Conservation (phyloP, 179 eudicot species). For the Gypsophila paniculata region DNA sequence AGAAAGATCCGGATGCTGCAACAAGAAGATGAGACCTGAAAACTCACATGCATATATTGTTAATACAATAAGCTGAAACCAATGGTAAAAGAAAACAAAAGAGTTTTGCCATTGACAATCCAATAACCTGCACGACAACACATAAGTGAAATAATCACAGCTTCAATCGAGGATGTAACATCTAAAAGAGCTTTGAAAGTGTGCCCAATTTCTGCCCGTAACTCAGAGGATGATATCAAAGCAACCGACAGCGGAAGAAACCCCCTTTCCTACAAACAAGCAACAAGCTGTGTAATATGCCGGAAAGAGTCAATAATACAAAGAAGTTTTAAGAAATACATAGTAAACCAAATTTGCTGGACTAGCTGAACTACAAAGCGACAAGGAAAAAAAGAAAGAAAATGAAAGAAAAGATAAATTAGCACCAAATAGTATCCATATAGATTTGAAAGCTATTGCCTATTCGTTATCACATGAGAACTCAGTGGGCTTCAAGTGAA, state of each 20-base stretch:
- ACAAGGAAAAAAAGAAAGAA: not conserved
- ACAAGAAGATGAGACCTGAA: slow-evolving; percentile 82
- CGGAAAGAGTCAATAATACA: not conserved
- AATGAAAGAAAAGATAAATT: not conserved
- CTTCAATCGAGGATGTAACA: slow-evolving; percentile 59
- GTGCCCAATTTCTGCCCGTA: slow-evolving; percentile 54
- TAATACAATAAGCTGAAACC: slow-evolving; percentile 20
- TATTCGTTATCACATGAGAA: not conserved
- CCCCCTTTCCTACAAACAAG: slow-evolving; percentile 71
- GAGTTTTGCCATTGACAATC: slow-evolving; percentile 10
- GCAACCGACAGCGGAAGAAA: slow-evolving; percentile 94
- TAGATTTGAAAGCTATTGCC: not conserved
- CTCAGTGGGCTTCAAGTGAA: not conserved
- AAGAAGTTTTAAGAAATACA: slow-evolving; percentile 1
- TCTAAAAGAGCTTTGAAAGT: slow-evolving; percentile 55
- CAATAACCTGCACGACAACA: slow-evolving; percentile 81
- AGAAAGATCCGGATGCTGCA: slow-evolving; percentile 79
- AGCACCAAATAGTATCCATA: not conserved
- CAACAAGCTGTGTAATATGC: not conserved
- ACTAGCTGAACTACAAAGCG: not conserved
- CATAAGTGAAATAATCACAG: slow-evolving; percentile 69
- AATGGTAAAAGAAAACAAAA: not conserved
- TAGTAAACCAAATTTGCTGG: not conserved
- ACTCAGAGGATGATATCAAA: slow-evolving; percentile 60
- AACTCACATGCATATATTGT: slow-evolving; percentile 19